phyloP scores from a whole-genome alignment of 2,329 filamentous ascomycete species.

The Fusarium pseudonygamai region DNA sequence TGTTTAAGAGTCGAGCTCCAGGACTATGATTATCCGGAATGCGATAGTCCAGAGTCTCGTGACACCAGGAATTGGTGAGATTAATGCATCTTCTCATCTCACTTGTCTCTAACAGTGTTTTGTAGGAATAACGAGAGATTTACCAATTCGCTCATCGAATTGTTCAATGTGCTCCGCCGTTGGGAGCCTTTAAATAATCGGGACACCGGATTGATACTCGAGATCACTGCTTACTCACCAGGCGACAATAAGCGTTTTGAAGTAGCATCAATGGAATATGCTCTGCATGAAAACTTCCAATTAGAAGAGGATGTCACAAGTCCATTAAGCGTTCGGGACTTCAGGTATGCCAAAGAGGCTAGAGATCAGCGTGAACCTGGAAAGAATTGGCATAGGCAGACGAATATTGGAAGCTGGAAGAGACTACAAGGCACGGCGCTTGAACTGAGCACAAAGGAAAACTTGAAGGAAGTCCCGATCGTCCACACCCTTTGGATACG shows the following conservation, averaged over 20 bases:
- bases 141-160: accelerated
- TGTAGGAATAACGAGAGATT: neutral
- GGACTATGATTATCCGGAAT: neutral
- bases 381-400: neutral
- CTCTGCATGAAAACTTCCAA: neutral
- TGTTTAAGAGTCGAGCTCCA: neutral
- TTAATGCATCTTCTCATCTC: accelerated
- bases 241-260: accelerated
- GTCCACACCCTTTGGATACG: neutral
- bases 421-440: neutral
- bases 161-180: accelerated
- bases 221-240: neutral
- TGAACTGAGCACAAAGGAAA: accelerated
- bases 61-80: neutral
- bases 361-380: neutral
- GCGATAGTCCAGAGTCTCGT: neutral
- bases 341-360: accelerated
- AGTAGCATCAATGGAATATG: neutral
- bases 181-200: accelerated
- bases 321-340: accelerated
- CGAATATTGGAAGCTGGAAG: accelerated
- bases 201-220: neutral
- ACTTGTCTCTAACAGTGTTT: accelerated
- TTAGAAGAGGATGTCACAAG: neutral
- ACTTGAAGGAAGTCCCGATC: accelerated